phyloP scores from a whole-genome alignment of 768 basidiomycete species.

The Tricholoma terreum region DNA sequence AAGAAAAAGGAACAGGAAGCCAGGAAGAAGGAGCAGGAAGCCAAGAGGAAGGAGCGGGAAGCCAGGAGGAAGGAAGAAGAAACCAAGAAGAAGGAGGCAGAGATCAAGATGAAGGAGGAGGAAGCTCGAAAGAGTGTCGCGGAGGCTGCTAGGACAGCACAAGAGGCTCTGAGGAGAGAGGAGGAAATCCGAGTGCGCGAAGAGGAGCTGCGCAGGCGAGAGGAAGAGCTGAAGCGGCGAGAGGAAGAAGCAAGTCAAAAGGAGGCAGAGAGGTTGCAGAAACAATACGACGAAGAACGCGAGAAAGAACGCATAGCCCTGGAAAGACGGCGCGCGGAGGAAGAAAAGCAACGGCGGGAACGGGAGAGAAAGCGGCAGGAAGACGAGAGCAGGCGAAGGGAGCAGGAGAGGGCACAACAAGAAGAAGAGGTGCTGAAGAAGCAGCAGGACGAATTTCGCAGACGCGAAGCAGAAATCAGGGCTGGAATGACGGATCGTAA shows the following conservation, averaged over 20 bases:
- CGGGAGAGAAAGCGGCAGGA: conserved; percentile 25
- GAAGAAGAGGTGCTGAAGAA: conserved; percentile 26
- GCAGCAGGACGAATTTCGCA: conserved; percentile 39
- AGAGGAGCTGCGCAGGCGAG: conserved; percentile 29
- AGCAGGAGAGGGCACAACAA: conserved; percentile 22
- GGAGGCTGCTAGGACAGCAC: conserved; percentile 17
- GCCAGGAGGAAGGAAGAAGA: conserved; percentile 25
- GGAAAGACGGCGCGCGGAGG: conserved; percentile 21
- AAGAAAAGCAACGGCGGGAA: conserved; percentile 19
- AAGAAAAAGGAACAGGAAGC: conserved; percentile 24
- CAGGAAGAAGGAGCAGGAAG: conserved; percentile 23
- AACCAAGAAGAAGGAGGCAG: conserved; percentile 25
- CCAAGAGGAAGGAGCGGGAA: conserved; percentile 16
- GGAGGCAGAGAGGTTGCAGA: conserved; percentile 15
- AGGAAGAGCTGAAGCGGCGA: conserved; percentile 34
- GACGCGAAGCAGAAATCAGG: conserved; percentile 42
- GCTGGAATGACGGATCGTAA: conserved; percentile 45
- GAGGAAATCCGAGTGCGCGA: conserved; percentile 26
- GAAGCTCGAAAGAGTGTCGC: conserved; percentile 33
- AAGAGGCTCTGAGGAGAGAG: conserved; percentile 18
- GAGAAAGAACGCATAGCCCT: conserved; percentile 24
- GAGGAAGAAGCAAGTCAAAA: conserved; percentile 26
- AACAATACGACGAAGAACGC: conserved; percentile 22
- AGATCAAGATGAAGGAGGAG: conserved; percentile 30
- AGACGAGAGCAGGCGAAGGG: conserved; percentile 19